A percentile compares a stretch with the other conserved stretches of the same genome.
These are phyloP conservation scores for Solanum virginianum DNA, from an alignment of 257 asterid species.

Conservation along the genomic window DNA sequence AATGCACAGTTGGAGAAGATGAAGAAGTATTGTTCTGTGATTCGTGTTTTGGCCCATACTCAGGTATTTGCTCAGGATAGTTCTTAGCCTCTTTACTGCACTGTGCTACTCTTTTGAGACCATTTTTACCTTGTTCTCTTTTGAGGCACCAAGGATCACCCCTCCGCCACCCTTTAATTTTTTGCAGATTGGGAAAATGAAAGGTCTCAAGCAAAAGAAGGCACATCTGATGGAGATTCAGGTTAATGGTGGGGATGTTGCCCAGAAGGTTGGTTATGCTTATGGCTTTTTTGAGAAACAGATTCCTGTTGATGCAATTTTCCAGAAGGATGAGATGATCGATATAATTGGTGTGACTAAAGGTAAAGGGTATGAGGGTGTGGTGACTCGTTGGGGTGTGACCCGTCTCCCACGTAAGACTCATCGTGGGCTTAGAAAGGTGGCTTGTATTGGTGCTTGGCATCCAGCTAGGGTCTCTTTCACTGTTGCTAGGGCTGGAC, in stretches of 20 bases:
- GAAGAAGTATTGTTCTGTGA: constrained; percentile 58
- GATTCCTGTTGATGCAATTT: constrained; percentile 72
- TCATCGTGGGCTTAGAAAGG: constrained; percentile 84
- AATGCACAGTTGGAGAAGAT: constrained; percentile 54
- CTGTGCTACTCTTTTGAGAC: not conserved
- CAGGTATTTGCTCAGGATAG: constrained; percentile 30
- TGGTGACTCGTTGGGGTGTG: constrained; percentile 93
- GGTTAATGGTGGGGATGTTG: constrained; percentile 64
- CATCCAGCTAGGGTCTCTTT: constrained; percentile 86
- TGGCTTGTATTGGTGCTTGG: constrained; percentile 91
- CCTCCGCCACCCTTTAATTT: not conserved
- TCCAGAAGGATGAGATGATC: constrained; percentile 84
- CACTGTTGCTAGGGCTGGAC: constrained; percentile 88
- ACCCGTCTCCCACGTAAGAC: constrained; percentile 86
- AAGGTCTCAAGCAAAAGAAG: constrained; percentile 79
- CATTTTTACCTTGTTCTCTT: not conserved
- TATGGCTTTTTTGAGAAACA: constrained; percentile 68
- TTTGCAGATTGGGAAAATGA: constrained; percentile 60
- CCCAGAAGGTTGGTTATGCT: constrained; percentile 68
- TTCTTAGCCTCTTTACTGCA: not conserved
- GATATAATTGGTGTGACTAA: constrained; percentile 76
- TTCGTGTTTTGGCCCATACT: constrained; percentile 69
- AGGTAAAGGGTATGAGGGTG: constrained; percentile 84
- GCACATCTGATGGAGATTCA: constrained; percentile 87
- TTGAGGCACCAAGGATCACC: not conserved